These are phyloP conservation scores for Pseudogymnoascus sp. DNA, from an alignment of 2,329 filamentous ascomycete species.

Conservation along the genomic window DNA sequence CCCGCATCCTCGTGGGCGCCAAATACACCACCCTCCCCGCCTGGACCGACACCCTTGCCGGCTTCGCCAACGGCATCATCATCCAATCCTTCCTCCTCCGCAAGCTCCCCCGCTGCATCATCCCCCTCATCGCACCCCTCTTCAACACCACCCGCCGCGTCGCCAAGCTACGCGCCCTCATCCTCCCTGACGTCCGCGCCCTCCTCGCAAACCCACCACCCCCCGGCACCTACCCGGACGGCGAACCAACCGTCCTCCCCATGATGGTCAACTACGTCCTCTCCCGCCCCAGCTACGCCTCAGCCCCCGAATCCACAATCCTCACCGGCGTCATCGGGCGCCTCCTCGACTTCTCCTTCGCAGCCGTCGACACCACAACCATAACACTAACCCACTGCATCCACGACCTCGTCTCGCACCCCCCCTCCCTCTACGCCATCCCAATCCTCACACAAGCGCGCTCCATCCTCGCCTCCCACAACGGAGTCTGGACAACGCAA, in stretches of 20 bases:
- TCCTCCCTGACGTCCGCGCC: background rate
- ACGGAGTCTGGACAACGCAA: slow-evolving; percentile 26
- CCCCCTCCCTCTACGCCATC: slow-evolving; percentile 21
- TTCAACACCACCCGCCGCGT: slow-evolving; percentile 5
- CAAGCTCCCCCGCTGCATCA: background rate
- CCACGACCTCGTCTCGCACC: slow-evolving; percentile 21
- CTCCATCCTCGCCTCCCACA: slow-evolving; percentile 3
- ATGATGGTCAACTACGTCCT: slow-evolving; percentile 5
- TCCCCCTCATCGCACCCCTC: background rate
- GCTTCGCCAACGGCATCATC: background rate
- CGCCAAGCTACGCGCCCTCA: background rate
- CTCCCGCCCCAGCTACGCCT: background rate
- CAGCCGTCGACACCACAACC: slow-evolving; percentile 21
- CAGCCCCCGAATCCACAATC: background rate
- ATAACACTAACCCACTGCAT: slow-evolving; percentile 22
- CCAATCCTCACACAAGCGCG: slow-evolving; percentile 6
- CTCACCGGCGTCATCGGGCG: background rate
- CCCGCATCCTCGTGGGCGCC: background rate
- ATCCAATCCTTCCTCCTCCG: background rate
- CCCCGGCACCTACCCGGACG: background rate
- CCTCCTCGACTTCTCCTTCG: slow-evolving; percentile 9
- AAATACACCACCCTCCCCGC: background rate
- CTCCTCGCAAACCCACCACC: background rate
- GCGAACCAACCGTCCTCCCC: background rate
- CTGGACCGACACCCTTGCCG: background rate